Percentiles rank a stretch among this genome's conserved stretches.
phyloP scores from a whole-genome alignment of 805 yeast species.

The Candida nitratophila region DNA sequence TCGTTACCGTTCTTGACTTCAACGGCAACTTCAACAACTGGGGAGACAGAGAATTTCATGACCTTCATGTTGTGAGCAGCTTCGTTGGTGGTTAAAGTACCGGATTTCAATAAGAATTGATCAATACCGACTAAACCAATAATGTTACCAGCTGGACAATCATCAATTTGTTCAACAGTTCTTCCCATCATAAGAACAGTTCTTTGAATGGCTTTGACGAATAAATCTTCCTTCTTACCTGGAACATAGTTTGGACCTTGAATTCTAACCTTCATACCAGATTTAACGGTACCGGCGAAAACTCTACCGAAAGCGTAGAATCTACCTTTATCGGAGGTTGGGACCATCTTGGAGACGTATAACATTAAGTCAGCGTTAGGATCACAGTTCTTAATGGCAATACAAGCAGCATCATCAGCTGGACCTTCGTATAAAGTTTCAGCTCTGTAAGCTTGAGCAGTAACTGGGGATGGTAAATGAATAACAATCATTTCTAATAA shows the following conservation, averaged over 20 bases:
- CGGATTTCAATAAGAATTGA: conserved; percentile 98
- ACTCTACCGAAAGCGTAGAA: conserved; percentile 99
- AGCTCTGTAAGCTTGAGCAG: conserved; percentile 99
- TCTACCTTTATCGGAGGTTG: conserved; percentile 99
- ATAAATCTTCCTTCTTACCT: conserved; percentile 96
- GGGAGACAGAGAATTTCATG: conserved; percentile 99
- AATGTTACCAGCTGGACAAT: conserved; percentile 99
- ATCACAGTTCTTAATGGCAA: conserved; percentile 96
- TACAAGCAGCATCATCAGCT: conserved; percentile 80
- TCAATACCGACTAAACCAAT: conserved; percentile 99
- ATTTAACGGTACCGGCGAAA: conserved; percentile 98
- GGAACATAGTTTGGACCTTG: conserved; percentile 99
- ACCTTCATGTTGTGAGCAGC: conserved; percentile 99
- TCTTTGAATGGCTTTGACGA: conserved; percentile 97
- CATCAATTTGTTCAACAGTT: conserved; percentile 95
- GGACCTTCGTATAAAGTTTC: conserved; percentile 99
- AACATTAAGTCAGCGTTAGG: conserved; percentile 97
- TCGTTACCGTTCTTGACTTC: conserved; percentile 99
- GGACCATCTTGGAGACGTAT: conserved; percentile 99
- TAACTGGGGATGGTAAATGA: conserved; percentile 98
- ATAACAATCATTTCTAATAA: conserved; percentile 96
- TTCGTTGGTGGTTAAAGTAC: conserved; percentile 97
- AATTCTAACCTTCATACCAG: conserved; percentile 99
- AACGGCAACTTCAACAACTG: conserved; percentile 99
- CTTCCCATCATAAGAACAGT: conserved; percentile 99